phyloP scores from a whole-genome alignment of 1,284 basidiomycete species.

The Trichosporon asahii region DNA sequence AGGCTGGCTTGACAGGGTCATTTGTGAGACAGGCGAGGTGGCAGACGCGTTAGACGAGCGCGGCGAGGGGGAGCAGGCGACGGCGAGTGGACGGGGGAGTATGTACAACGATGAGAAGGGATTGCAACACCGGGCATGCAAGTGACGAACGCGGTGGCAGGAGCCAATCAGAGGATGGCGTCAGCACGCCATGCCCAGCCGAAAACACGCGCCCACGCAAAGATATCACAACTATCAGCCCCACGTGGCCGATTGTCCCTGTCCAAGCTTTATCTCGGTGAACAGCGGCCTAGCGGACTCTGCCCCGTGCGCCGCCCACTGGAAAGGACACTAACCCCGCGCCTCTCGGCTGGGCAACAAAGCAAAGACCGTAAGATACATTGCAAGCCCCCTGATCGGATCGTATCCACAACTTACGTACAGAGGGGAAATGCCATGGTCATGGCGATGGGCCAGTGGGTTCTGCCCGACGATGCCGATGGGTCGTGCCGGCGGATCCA shows the following conservation, averaged over 20 bases:
- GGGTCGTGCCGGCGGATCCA: neutral
- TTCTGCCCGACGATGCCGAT: neutral
- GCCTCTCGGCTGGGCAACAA: neutral
- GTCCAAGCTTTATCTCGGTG: constrained; percentile 4
- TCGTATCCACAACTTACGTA: neutral
- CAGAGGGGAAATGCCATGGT: neutral
- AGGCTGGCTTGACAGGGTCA: neutral
- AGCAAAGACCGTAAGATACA: neutral
- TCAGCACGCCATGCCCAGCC: constrained; percentile 1
- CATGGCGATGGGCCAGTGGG: neutral
- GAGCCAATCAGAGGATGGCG: neutral
- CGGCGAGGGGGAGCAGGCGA: neutral
- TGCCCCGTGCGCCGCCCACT: neutral
- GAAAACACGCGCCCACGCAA: neutral
- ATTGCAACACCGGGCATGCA: neutral
- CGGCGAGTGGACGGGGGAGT: neutral
- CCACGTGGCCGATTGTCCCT: constrained; percentile 3
- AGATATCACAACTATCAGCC: neutral
- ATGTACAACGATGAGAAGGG: neutral
- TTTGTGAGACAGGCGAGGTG: neutral
- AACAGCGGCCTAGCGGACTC: neutral
- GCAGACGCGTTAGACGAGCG: neutral
- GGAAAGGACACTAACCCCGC: too few species aligned
- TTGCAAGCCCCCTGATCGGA: neutral
- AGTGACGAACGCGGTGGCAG: neutral